These are phyloP conservation scores for Coemansia asiatica DNA, from an alignment of 192 early-diverging fungal species.

Conservation along the genomic window DNA sequence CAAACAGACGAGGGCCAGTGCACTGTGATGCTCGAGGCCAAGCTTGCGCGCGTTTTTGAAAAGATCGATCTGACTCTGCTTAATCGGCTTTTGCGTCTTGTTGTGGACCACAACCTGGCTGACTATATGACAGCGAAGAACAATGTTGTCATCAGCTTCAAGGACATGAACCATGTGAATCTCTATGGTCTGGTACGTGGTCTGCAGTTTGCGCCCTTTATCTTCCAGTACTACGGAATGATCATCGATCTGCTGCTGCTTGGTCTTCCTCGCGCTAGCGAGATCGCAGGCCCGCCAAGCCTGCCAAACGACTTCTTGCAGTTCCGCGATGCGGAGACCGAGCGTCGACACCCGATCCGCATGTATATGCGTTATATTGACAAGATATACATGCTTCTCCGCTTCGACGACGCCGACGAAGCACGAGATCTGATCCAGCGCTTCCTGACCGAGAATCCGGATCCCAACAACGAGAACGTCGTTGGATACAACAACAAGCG, in stretches of 20 bases:
- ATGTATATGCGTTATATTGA: conserved; percentile 96
- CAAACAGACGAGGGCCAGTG: conserved; percentile 86
- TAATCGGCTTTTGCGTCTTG: conserved; percentile 87
- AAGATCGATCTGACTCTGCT: conserved; percentile 97
- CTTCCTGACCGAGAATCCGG: conserved; percentile 96
- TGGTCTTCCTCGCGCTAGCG: conserved; percentile 89
- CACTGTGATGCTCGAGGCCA: conserved; percentile 96
- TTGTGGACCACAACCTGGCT: conserved; percentile 99
- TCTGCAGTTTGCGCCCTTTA: conserved; percentile 95
- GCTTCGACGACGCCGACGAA: conserved; percentile 87
- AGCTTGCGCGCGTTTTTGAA: conserved; percentile 88
- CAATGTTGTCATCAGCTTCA: conserved; percentile 96
- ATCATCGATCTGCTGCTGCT: conserved; percentile 93
- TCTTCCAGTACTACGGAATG: conserved; percentile 99
- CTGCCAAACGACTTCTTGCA: conserved; percentile 97
- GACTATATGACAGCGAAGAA: conserved; percentile 99
- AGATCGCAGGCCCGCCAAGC: conserved; percentile 93
- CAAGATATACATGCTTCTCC: conserved; percentile 88
- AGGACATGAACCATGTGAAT: conserved; percentile 99
- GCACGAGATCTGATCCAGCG: conserved; percentile 93
- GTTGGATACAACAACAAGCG: conserved; percentile 99
- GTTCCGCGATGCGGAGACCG: conserved; percentile 86
- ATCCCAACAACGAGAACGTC: conserved; percentile 98
- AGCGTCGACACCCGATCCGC: conserved; percentile 94
- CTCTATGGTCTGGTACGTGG: conserved; percentile 95